Conservation (phyloP, 306 rosid genomes). For the Hippophae tibetana region DNA sequence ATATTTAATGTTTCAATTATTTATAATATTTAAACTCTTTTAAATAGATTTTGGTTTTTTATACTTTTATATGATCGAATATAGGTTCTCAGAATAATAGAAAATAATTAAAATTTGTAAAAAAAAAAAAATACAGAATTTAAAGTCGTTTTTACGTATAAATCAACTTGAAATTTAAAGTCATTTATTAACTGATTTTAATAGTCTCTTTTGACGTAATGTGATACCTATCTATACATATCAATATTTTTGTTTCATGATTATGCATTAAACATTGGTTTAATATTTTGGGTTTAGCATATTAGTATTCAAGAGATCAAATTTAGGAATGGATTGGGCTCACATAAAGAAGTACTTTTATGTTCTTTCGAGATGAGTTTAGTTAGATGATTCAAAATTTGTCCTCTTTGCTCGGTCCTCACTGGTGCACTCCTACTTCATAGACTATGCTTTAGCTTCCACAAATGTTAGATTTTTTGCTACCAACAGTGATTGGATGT, state of each 20-base stretch:
- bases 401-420: conserved; percentile 96
- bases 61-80: too few species aligned
- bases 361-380: conserved; percentile 73
- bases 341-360: conserved; percentile 61
- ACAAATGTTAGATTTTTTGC: conserved; percentile 64
- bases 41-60: too few species aligned
- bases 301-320: conserved; percentile 63
- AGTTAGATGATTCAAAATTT: conserved; percentile 88
- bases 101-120: too few species aligned
- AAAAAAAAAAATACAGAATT: too few species aligned
- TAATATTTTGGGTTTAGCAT: conserved; percentile 27
- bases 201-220: background rate
- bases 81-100: too few species aligned
- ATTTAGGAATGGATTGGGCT: conserved; percentile 76
- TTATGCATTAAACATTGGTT: background rate
- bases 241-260: background rate
- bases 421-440: conserved; percentile 73
- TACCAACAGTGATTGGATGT: conserved; percentile 76
- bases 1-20: too few species aligned
- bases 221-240: background rate
- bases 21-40: too few species aligned
- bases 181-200: too few species aligned
- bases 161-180: too few species aligned
- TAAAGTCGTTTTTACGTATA: too few species aligned
- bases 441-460: conserved; percentile 87